Evolutionary conservation across 2,329 filamentous ascomycete genomes (phyloP), one percentile per base, ranked within the genome.

Genomic region (Aspergillus udagawae): DNA sequence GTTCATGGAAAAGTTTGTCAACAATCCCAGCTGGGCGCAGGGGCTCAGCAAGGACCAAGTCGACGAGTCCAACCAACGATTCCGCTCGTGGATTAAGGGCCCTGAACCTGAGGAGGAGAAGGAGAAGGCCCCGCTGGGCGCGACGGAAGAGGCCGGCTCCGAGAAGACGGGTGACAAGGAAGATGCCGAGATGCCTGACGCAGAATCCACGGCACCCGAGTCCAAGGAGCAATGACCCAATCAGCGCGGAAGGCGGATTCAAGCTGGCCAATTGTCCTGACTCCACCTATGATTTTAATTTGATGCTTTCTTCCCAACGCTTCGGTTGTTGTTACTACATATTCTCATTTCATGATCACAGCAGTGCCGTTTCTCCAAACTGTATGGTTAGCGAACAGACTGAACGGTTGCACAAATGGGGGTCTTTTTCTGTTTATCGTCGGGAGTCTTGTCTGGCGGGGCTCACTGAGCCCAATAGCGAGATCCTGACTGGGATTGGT

Each of bases 1-100:
- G 48, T 82, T 83, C 64, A 73, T 73, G 52, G 78, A 81, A 64
- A 81, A 80, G 60, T 83, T 82, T 54, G 75, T 81, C 57, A 80
- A 79, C 61, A 83, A 82, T 56, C 79, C 77, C 28, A 70, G 65
- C 55, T 83, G 80, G 80, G 79, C 80, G 59, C 79, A 78, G 54
- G 77, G 76, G 25, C 66, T 80, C 32, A 76, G 75, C 63, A 78
- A 79, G 56, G 79, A 80, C 56, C 72, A 81, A 60, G 79, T 82
- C 32, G 77, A 79, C 35, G 73, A 75, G 58, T 70, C 73, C 23
- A 80, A 80, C 51, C 72, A 77, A 57, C 73, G 75, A 25, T 81
- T 80, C 69, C 75, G 77, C 21, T 75, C 73, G 20, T 80, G 78
- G 79, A 67, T 79, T 45, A 72, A 75, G 54, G 73, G 75, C 2